A percentile compares a stretch with the other conserved stretches of the same genome.
Conservation (phyloP, 163 green algal genomes). For the Trebouxia gelatinosa region DNA sequence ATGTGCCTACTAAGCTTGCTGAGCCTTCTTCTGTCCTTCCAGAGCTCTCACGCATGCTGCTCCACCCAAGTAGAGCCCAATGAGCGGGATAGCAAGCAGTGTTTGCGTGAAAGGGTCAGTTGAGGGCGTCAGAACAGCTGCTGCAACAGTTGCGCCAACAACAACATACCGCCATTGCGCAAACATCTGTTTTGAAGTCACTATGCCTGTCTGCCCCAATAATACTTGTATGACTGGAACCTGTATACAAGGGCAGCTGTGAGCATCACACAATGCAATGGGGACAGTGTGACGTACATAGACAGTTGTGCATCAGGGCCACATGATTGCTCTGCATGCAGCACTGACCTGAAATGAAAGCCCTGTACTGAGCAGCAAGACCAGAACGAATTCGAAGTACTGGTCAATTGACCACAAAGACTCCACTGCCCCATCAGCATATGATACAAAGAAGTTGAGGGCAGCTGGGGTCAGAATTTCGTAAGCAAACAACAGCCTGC, state of each 20-base stretch:
- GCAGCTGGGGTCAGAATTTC: constrained; percentile 93
- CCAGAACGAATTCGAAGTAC: constrained; percentile 99
- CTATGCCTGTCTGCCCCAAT: constrained; percentile 89
- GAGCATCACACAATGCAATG: background rate
- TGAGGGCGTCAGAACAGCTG: constrained; percentile 94
- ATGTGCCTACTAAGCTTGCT: constrained; percentile 4
- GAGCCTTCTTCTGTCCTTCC: constrained; percentile 24
- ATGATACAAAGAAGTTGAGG: constrained; percentile 97
- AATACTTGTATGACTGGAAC: constrained; percentile 97
- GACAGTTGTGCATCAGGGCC: too few relatives aligned
- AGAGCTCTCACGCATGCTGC: constrained; percentile 67
- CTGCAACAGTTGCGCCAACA: constrained; percentile 88
- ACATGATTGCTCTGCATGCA: too few relatives aligned
- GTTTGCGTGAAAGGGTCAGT: constrained; percentile 97
- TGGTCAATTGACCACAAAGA: constrained; percentile 98
- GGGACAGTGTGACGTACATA: too few relatives aligned
- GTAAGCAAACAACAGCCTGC: constrained; percentile 92
- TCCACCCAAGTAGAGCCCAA: constrained; percentile 93
- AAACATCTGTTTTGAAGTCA: constrained; percentile 91
- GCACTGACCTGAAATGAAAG: constrained; percentile 89
- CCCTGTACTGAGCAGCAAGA: constrained; percentile 95
- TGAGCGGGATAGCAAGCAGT: constrained; percentile 89
- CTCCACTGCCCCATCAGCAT: constrained; percentile 96
- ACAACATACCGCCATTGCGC: constrained; percentile 93
- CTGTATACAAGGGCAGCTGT: constrained; percentile 49